phyloP scores from a whole-genome alignment of 2,329 filamentous ascomycete genomes.

The Fusarium dlaminii region DNA sequence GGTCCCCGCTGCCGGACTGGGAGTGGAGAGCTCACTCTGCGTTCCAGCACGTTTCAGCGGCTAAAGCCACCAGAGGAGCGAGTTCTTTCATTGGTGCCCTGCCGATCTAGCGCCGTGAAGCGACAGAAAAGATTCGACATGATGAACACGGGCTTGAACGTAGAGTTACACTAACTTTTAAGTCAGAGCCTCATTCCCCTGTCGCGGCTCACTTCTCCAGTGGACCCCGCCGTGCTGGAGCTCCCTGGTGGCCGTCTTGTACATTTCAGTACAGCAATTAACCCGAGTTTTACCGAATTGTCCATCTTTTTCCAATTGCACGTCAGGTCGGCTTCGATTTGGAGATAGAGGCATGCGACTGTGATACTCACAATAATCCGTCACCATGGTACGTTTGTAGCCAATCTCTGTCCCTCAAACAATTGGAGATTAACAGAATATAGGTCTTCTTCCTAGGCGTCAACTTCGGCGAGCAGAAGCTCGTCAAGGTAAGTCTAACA shows the following conservation, averaged over 20 bases:
- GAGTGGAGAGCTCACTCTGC: conserved; percentile 28
- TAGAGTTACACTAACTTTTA: neutral
- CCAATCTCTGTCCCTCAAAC: neutral
- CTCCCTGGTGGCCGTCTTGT: neutral
- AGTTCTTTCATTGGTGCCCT: conserved; percentile 13
- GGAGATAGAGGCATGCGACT: conserved; percentile 35
- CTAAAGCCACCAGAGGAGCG: conserved; percentile 12
- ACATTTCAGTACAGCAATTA: conserved; percentile 24
- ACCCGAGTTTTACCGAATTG: conserved; percentile 43
- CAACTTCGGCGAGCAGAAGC: conserved; percentile 83
- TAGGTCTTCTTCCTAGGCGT: conserved; percentile 87
- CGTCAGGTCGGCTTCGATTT: conserved; percentile 12
- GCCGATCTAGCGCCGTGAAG: neutral
- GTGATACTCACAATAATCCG: conserved; percentile 30
- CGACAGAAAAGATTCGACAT: conserved; percentile 12
- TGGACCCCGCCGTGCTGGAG: neutral
- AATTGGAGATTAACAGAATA: neutral
- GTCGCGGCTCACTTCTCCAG: neutral
- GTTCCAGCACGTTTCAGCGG: conserved; percentile 42
- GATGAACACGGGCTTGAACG: neutral
- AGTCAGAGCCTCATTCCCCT: neutral
- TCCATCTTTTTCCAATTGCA: conserved; percentile 35
- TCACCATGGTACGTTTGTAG: conserved; percentile 36
- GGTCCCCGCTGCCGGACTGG: conserved; percentile 14
- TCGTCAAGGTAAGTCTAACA: conserved; percentile 76